phyloP scores from a whole-genome alignment of 306 rosid species.

The Pyrus bretschneideri region DNA sequence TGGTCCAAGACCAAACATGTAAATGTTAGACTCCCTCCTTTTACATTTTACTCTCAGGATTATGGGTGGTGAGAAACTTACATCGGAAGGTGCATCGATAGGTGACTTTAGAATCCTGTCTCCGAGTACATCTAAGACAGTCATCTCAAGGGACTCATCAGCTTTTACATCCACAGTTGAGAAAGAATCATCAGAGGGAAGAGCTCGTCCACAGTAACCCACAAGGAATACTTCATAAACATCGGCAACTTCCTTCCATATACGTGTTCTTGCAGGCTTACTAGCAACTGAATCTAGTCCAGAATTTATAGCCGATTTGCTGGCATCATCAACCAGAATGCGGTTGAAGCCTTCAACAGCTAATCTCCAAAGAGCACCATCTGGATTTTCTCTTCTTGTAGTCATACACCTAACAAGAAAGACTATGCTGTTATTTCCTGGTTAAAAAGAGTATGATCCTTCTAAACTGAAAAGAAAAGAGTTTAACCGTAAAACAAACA shows the following conservation, averaged over 20 bases:
- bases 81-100: conserved; percentile 71
- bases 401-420: conserved; percentile 73
- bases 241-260: conserved; percentile 97
- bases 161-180: conserved; percentile 52
- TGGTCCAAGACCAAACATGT: background rate
- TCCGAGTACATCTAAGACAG: conserved; percentile 69
- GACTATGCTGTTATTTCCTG: conserved; percentile 11
- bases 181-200: conserved; percentile 71
- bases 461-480: background rate
- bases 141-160: conserved; percentile 85
- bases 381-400: conserved; percentile 90
- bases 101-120: conserved; percentile 68
- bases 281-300: conserved; percentile 45
- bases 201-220: conserved; percentile 95
- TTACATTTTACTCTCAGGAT: background rate
- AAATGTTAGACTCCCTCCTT: too few relatives aligned
- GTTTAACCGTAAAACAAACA: background rate
- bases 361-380: conserved; percentile 84
- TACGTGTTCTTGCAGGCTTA: conserved; percentile 64
- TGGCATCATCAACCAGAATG: conserved; percentile 55
- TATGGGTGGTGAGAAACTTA: conserved; percentile 36
- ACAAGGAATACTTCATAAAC: conserved; percentile 87
- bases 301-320: conserved; percentile 27
- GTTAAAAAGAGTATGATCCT: background rate
- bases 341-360: conserved; percentile 72